Evolutionary conservation across 768 basidiomycete genomes (phyloP), one percentile per base, ranked within the genome.

Genomic region (Suillus alpinus): DNA sequence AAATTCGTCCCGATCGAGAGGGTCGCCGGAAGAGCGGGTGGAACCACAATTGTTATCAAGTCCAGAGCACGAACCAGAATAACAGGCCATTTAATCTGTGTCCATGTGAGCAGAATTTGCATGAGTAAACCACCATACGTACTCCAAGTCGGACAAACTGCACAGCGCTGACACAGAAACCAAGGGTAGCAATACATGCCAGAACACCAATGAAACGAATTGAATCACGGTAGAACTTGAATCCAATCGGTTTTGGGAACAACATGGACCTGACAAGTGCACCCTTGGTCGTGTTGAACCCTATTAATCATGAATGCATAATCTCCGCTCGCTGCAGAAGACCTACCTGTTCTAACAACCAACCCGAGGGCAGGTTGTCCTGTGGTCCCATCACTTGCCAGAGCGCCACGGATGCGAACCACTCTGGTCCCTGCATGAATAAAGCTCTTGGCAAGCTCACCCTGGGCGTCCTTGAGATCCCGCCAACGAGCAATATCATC

Each of bases 1-100:
- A 99, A 98, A 68, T 93, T 94, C 3, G 95, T 98, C 2, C 97
- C 97, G 59, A 99, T 98, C 1, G 95, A 96, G 56, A 99, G 80
- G 2, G 97, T 98, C 0, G 97, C 97, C 2, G 97, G 97, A 10
- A 99, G 81, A 2, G 97, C 97, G 4, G 97, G 97, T 16, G 97
- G 97, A 10, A 98, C 96, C 49, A 98, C 95, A 56, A 99, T 89
- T 1, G 97, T 99, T 70, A 99, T 91, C 36, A 99, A 80, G 72
- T 99, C 97, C 57, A 98, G 78, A 2, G 95, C 96, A 37, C 96
- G 92, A 46, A 98, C 74, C 59, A 97, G 65, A 65, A 98, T 98
- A 5, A 93, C 95, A 43, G 88, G 86, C 93, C 91, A 95, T 68
- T 81, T 82, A 58, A 98, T 81, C 94, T 97, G 59, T 2, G 20